These are phyloP conservation scores for Pythium aristosporum DNA, from an alignment of 352 stramenopile genomes.

Conservation along the genomic window DNA sequence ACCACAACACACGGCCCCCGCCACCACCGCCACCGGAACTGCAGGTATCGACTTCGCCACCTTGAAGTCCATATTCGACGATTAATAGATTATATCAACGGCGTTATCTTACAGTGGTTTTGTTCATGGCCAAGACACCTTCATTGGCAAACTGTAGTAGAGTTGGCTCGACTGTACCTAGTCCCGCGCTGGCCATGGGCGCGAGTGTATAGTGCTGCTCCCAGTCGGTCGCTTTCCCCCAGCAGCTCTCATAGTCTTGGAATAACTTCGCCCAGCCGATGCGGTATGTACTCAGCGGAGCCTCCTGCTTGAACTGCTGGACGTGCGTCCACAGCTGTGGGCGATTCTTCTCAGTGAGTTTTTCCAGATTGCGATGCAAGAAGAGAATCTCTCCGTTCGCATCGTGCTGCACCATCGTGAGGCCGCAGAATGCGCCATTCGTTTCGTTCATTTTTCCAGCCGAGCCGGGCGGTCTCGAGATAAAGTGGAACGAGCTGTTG, in stretches of 20 bases:
- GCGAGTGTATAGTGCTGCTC: background rate
- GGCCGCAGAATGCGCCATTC: conserved; percentile 65
- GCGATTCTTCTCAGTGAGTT: background rate
- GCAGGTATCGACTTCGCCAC: background rate
- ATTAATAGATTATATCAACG: too few relatives aligned
- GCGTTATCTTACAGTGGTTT: background rate
- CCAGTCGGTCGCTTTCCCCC: background rate
- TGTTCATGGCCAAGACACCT: background rate
- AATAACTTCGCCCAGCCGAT: background rate
- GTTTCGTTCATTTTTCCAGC: conserved; percentile 43
- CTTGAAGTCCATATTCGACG: too few relatives aligned
- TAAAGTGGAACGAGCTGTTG: conserved; percentile 56
- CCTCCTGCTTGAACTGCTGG: conserved; percentile 21
- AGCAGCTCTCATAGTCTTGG: background rate
- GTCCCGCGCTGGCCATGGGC: background rate
- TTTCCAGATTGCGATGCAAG: conserved; percentile 27
- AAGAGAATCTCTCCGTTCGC: conserved; percentile 7
- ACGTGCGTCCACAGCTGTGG: conserved; percentile 21
- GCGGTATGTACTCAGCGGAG: conserved; percentile 1
- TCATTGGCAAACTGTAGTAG: background rate
- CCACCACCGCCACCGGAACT: background rate
- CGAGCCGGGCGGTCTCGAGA: conserved; percentile 45
- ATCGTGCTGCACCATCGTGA: conserved; percentile 41
- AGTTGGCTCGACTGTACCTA: background rate
- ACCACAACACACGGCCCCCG: background rate